Evolutionary conservation across 2,329 filamentous ascomycete species (phyloP).

Genomic region (Claviceps spartinae): DNA sequence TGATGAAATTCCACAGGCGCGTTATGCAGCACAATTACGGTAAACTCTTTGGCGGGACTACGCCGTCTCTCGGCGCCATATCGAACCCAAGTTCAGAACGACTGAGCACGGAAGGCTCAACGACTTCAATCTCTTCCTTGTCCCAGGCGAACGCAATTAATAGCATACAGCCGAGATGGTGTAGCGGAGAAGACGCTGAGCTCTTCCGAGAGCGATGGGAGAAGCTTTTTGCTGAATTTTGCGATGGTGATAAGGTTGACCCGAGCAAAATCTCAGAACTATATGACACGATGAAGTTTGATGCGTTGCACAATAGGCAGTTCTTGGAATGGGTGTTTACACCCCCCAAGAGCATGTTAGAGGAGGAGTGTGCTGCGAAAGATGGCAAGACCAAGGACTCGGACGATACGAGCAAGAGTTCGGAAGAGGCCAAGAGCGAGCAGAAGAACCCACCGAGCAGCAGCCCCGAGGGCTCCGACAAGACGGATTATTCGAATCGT

Average conservation of each 20-base stretch:
- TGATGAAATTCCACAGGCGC: conserved; percentile 94
- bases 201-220: conserved; percentile 96
- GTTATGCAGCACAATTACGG: conserved; percentile 93
- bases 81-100: conserved; percentile 37
- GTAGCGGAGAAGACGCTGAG: conserved; percentile 86
- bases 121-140: conserved; percentile 31
- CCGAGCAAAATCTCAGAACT: conserved; percentile 97
- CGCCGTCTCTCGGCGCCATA: conserved; percentile 47
- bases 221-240: conserved; percentile 93
- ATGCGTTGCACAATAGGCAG: conserved; percentile 88
- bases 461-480: conserved; percentile 24
- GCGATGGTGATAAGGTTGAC: conserved; percentile 93
- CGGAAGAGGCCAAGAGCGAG: conserved; percentile 24
- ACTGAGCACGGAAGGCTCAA: conserved; percentile 26
- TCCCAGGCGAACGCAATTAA: conserved; percentile 50
- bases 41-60: conserved; percentile 57
- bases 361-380: conserved; percentile 46
- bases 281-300: conserved; percentile 99
- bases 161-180: conserved; percentile 83
- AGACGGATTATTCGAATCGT: conserved; percentile 24
- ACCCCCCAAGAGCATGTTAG: conserved; percentile 64
- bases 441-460: conserved; percentile 13
- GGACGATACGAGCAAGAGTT: conserved; percentile 23
- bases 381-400: conserved; percentile 28
- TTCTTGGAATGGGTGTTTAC: conserved; percentile 98